Evolutionary conservation across 768 basidiomycete species (phyloP), one percentile per base, ranked within the genome.

Genomic region (Naganishia vishniacii): DNA sequence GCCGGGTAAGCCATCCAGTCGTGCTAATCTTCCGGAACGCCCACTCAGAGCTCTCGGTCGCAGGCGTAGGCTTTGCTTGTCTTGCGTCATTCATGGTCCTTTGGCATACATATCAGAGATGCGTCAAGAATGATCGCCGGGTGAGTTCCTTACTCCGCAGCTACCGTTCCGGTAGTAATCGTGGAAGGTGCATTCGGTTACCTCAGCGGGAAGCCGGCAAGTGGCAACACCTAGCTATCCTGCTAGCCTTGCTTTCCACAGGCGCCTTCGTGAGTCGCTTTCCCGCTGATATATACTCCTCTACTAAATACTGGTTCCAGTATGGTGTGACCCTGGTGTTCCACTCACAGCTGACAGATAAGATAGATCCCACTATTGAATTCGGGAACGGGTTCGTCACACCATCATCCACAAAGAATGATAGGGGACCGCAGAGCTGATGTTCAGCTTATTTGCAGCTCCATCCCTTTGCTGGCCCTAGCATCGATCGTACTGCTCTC

Each of bases 181-280:
- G n/a, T n/a, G n/a, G n/a, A n/a, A n/a, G n/a, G n/a, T n/a, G n/a
- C n/a, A n/a, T n/a, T n/a, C n/a, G n/a, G n/a, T n/a, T n/a, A n/a
- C 8, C 4, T 2, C 20, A 56, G 53, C 31, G 40, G 23, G 32
- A 37, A 26, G 53, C 53, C 1, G 34, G 53, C n/a, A 56, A 56
- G 26, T 37, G 23, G 34, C 53, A 56, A 56, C 53, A 56, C 32
- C 32, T 56, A 2, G 15, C 34, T 3, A 56, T 56, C 20, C 34
- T 56, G 34, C 20, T 40, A 4, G 53, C 53, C 37, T 56, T 56
- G 53, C 34, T 41, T 1, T 37, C n/a, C 53, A 56, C 53, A 20
- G 53, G 34, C 12, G 53, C 53, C 31, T 56, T 56, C 13, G 53
- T 56, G 15, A 56, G 53, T 56, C 18, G 53, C 9, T 53, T n/a